A percentile compares a stretch with the other conserved stretches of the same genome.
These are phyloP conservation scores for Puccinellia tenuiflora DNA, from an alignment of 176 grass and related monocot genomes.

Conservation along the genomic window DNA sequence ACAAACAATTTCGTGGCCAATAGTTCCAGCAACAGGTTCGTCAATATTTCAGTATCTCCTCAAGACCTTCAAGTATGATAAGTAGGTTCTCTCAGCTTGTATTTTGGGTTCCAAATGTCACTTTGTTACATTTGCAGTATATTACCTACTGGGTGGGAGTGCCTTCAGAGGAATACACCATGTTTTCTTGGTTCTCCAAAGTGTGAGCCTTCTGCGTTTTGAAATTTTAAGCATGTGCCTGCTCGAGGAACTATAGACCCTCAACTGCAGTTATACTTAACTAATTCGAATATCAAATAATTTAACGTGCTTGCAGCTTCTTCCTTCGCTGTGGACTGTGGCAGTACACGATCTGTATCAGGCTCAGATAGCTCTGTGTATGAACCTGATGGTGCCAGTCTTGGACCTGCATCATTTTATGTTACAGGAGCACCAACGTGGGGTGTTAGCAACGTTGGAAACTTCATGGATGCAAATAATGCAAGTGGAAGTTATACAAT, in stretches of 20 bases:
- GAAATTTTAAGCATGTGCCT: not conserved
- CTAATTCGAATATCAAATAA: not conserved
- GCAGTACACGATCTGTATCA: slow-evolving; percentile 36
- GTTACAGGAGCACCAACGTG: slow-evolving; percentile 43
- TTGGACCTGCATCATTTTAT: slow-evolving; percentile 55
- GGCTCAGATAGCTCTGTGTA: slow-evolving; percentile 52
- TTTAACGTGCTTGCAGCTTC: slow-evolving; percentile 42
- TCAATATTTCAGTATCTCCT: not conserved
- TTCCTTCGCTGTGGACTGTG: slow-evolving; percentile 68
- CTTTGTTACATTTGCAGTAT: slow-evolving; percentile 19
- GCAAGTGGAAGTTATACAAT: slow-evolving; percentile 44
- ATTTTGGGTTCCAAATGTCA: not conserved
- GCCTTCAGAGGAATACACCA: slow-evolving; percentile 62
- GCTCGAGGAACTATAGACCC: not conserved
- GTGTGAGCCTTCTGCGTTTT: slow-evolving; percentile 33
- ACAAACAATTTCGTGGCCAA: slow-evolving; percentile 55
- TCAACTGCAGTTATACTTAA: not conserved
- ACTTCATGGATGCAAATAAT: slow-evolving; percentile 29
- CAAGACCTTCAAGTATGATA: not conserved
- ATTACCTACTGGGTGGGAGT: slow-evolving; percentile 41
- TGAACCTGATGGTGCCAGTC: slow-evolving; percentile 31
- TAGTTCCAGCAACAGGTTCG: slow-evolving; percentile 56
- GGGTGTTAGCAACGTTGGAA: slow-evolving; percentile 75
- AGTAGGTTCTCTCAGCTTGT: not conserved
- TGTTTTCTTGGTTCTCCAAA: slow-evolving; percentile 59